A percentile compares a stretch with the other conserved stretches of the same genome.
phyloP scores from a whole-genome alignment of 2,329 filamentous ascomycete genomes.

The Colletotrichum sp. region DNA sequence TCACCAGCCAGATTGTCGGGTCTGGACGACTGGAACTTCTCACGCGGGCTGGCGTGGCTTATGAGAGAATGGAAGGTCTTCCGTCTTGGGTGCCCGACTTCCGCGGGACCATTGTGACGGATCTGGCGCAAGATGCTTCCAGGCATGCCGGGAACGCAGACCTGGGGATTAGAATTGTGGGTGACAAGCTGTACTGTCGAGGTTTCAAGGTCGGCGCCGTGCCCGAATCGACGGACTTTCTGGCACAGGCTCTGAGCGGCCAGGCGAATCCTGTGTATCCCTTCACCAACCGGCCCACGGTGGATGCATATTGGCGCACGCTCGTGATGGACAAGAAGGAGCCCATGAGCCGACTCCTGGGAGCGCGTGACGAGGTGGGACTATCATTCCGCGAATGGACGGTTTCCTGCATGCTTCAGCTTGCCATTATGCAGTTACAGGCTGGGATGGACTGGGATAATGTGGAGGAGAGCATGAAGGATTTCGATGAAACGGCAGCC shows the following conservation, averaged over 20 bases:
- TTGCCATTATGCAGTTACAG: background rate
- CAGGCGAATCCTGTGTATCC: background rate
- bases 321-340: background rate
- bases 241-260: background rate
- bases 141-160: background rate
- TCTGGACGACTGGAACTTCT: background rate
- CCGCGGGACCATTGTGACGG: background rate
- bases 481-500: background rate
- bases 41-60: background rate
- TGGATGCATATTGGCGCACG: background rate
- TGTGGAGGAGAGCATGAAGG: background rate
- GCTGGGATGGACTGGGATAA: background rate
- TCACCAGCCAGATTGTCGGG: background rate
- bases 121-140: background rate
- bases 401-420: background rate
- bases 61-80: background rate
- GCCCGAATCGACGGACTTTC: background rate
- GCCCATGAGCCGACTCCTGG: background rate
- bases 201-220: background rate
- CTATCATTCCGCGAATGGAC: background rate
- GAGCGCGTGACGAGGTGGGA: background rate
- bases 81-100: background rate
- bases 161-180: background rate
- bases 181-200: background rate
- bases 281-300: background rate